A percentile compares a stretch with the other conserved stretches of the same genome.
Evolutionary conservation across 768 basidiomycete species (phyloP).

Genomic region (Melanogaster broomeanus): DNA sequence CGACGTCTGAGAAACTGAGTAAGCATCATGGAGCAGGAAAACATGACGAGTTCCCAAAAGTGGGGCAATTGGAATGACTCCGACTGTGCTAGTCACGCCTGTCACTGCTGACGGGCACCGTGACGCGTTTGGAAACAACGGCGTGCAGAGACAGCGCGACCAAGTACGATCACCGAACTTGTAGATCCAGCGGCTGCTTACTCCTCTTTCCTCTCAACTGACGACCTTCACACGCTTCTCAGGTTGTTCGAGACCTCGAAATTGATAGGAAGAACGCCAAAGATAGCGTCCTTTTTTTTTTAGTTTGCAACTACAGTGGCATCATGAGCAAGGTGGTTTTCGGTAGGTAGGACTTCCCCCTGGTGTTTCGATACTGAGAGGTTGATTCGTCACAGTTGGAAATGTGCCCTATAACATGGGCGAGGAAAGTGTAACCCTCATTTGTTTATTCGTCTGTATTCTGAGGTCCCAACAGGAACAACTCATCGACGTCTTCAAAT

Average conservation of each 20-base stretch:
- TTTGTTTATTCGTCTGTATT: neutral
- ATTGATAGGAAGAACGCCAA: neutral
- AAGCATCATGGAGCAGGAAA: too few species aligned
- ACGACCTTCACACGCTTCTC: neutral
- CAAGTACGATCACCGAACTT: too few species aligned
- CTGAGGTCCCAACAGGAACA: slow-evolving; percentile 54
- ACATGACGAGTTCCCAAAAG: too few species aligned
- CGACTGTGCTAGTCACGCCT: neutral
- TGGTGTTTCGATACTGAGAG: slow-evolving; percentile 6
- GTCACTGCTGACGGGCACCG: neutral
- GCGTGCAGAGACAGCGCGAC: too few species aligned
- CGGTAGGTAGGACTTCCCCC: slow-evolving; percentile 43
- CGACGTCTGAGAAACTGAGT: too few species aligned
- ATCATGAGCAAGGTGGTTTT: slow-evolving; percentile 74
- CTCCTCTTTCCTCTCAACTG: neutral
- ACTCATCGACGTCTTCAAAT: slow-evolving; percentile 85
- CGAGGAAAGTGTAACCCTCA: slow-evolving; percentile 45
- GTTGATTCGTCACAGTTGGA: slow-evolving; percentile 51
- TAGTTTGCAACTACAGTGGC: neutral
- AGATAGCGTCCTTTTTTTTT: neutral
- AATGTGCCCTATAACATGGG: slow-evolving; percentile 92
- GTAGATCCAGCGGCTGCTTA: neutral
- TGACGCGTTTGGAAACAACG: too few species aligned
- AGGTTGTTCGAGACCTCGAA: neutral
- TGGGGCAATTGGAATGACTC: too few species aligned